A percentile compares a stretch with the other conserved stretches of the same genome.
Conservation (phyloP, 306 rosid species). For the Dalbergia oliveri region DNA sequence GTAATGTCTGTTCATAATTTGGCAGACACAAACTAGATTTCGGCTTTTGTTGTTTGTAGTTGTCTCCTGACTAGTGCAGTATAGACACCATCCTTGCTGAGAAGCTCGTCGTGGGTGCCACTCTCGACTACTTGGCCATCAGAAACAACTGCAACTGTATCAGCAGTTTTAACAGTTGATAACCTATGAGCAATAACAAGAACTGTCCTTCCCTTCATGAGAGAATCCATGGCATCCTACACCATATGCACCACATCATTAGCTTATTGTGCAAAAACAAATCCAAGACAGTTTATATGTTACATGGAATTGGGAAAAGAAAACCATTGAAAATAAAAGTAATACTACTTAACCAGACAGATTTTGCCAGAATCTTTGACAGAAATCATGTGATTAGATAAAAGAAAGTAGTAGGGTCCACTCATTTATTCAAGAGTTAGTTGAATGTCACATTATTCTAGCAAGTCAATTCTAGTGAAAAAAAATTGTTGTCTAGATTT, state of each 20-base stretch:
- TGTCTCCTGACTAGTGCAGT: conserved; percentile 69
- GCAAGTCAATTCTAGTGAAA: too few species aligned
- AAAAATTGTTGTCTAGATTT: too few species aligned
- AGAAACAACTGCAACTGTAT: conserved; percentile 66
- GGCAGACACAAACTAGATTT: conserved; percentile 33
- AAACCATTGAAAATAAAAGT: background rate
- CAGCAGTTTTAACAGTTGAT: conserved; percentile 73
- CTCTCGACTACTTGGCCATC: conserved; percentile 74
- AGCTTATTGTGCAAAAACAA: conserved; percentile 14
- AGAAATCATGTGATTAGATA: too few species aligned
- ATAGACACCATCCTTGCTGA: conserved; percentile 63
- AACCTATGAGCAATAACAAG: conserved; percentile 82
- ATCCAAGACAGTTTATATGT: conserved; percentile 21
- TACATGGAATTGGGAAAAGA: conserved; percentile 18
- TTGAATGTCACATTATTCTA: too few species aligned
- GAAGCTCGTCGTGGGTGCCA: conserved; percentile 76
- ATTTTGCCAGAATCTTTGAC: too few species aligned
- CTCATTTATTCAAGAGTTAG: too few species aligned
- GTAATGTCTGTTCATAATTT: conserved; percentile 23
- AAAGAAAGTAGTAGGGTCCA: too few species aligned
- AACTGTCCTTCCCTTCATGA: conserved; percentile 78
- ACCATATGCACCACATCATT: conserved; percentile 25
- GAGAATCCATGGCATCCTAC: conserved; percentile 83
- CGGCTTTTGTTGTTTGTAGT: conserved; percentile 58
- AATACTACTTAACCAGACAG: too few species aligned